Base-by-base conservation (phyloP, 2,329 filamentous ascomycete species). In the Chalaropsis thielavioides region DNA sequence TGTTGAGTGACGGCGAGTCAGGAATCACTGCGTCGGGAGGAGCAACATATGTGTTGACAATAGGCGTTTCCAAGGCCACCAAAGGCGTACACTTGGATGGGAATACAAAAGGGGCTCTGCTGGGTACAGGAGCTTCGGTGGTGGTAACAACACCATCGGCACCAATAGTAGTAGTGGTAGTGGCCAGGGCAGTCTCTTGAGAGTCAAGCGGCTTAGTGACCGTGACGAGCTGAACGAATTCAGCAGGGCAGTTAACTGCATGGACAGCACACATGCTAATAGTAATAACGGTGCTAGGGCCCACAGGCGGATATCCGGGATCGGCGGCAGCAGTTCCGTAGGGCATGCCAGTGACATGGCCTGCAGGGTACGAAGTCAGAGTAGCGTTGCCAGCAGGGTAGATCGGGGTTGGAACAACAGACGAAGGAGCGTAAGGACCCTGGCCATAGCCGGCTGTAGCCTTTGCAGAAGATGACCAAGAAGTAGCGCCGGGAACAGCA, bases 161-260 rank as follows among this genome's bases (percentile, higher is more conserved):
- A 17, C n/a, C 54, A n/a, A 27, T 58, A 19, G 10, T 35, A 58
- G 54, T 35, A 58, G 54, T 58, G 7, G 54, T 35, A 17, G 54
- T 35, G 17, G 4, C 6, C n/a, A 6, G n/a, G 13, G 64, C 62
- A 41, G 61, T 44, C 17, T 41, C 10, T 40, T 22, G 40, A 60
- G 13, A 41, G 61, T 60, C 46, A 17, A 4, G 31, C 35, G 31
- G 54, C n/a, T 46, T 49, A 24, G 72, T 70, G 43, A 76, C 65
- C 38, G 71, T 73, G 27, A 73, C 69, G 43, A 71, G 70, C 40
- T 74, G 73, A 64, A 70, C 70, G 72, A 73, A 74, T 19, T 71
- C 70, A 46, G 73, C 71, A 27, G 75, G 75, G 71, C 75, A 77
- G 73, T 77, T 76, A 67, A 73, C 67, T 19, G 75, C 73, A 2